phyloP scores from a whole-genome alignment of 192 early-diverging fungal genomes.

The Coemansia sp. region DNA sequence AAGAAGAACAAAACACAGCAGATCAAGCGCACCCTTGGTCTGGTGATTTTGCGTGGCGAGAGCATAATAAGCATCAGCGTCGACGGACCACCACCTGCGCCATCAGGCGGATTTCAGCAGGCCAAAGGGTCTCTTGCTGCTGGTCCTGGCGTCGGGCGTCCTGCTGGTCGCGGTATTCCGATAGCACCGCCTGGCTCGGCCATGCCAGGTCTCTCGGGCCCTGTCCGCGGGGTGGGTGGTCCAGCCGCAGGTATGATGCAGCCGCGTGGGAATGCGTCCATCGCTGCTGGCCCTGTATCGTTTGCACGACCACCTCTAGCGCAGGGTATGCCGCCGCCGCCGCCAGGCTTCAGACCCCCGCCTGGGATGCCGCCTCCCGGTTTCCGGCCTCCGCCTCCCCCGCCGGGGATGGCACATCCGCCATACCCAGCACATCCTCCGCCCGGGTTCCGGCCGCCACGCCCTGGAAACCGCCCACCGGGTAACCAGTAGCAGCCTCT shows the following conservation, averaged over 20 bases:
- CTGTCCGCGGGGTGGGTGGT: constrained; percentile 95
- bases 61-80: constrained; percentile 88
- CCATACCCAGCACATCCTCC: constrained; percentile 49
- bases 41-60: constrained; percentile 95
- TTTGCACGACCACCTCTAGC: constrained; percentile 73
- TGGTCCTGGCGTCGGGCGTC: constrained; percentile 80
- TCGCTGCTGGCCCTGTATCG: constrained; percentile 65
- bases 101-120: constrained; percentile 54
- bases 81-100: constrained; percentile 84
- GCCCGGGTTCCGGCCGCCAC: constrained; percentile 55
- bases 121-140: constrained; percentile 46
- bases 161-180: constrained; percentile 79
- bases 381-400: constrained; percentile 62
- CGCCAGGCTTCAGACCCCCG: constrained; percentile 49
- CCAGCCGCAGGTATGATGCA: constrained; percentile 90
- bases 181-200: constrained; percentile 57
- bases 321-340: constrained; percentile 60
- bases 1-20: constrained; percentile 61
- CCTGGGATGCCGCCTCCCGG: constrained; percentile 64
- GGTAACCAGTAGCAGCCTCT: constrained; percentile 10
- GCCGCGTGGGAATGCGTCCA: constrained; percentile 68
- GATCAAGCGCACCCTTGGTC: constrained; percentile 89
- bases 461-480: constrained; percentile 36
- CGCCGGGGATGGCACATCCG: constrained; percentile 57
- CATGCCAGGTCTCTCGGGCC: constrained; percentile 75